These are phyloP conservation scores for Hyaloscypha hepaticicola DNA, from an alignment of 495 filamentous ascomycete genomes.

Conservation along the genomic window DNA sequence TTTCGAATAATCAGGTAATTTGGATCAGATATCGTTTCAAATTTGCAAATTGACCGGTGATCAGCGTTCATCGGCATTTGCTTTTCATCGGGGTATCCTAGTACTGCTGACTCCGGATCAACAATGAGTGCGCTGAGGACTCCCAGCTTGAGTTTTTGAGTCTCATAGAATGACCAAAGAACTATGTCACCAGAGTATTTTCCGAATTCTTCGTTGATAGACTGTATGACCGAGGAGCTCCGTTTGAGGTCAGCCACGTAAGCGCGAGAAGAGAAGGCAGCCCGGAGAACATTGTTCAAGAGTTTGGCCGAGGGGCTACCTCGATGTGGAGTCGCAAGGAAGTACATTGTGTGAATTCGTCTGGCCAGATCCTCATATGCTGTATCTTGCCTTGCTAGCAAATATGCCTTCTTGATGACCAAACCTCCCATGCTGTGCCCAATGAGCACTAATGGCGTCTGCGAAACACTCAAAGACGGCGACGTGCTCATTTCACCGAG, in stretches of 20 bases:
- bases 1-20: constrained; percentile 43
- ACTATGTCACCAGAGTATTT: constrained; percentile 37
- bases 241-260: constrained; percentile 44
- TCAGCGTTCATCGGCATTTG: constrained; percentile 44
- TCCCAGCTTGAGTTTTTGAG: constrained; percentile 36
- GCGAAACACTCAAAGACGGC: not conserved
- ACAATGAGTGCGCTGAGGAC: constrained; percentile 37
- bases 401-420: constrained; percentile 49
- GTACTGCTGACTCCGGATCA: constrained; percentile 44
- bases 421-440: constrained; percentile 56
- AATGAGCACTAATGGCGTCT: constrained; percentile 43
- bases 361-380: constrained; percentile 30
- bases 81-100: constrained; percentile 45
- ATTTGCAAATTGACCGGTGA: constrained; percentile 52
- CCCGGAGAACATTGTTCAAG: constrained; percentile 35
- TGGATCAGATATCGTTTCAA: constrained; percentile 37
- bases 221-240: constrained; percentile 37
- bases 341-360: constrained; percentile 46
- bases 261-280: constrained; percentile 29
- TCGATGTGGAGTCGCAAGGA: constrained; percentile 53
- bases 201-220: constrained; percentile 51
- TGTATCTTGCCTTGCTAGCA: constrained; percentile 31
- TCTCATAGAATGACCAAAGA: constrained; percentile 53
- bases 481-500: constrained; percentile 29
- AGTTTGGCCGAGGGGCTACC: constrained; percentile 46